Evolutionary conservation across 1,284 basidiomycete genomes (phyloP), one percentile per base, ranked within the genome.

Genomic region (Volvariella volvacea): DNA sequence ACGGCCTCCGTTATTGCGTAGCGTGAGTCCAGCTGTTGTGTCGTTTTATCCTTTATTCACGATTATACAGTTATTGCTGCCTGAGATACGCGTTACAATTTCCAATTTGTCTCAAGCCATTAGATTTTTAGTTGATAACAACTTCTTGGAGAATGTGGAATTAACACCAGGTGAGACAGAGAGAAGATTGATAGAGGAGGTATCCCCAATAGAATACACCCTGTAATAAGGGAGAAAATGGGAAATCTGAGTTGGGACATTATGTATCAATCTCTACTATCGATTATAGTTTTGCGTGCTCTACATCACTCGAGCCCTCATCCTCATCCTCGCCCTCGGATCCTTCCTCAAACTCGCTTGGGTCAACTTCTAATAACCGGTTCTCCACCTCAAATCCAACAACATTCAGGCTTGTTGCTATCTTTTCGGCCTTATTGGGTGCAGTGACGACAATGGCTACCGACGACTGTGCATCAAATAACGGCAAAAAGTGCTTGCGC

Each of bases 31-130:
- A n/a, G 21, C 42, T 16, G 12, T 38, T 16, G 14, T 46, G 14
- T 12, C 12, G 12, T 12, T 28, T 28, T 28, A n/a, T n/a, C n/a
- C 28, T 33, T 15, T 17, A 39, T 31, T 16, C 2, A 30, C 6
- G 33, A 31, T 21, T 7, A 22, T 41, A 22, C 46, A 92, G 83
- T 67, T 96, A n/a, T 74, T 98, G 4, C 71, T 86, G 16, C 88
- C 86, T 9, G 94, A 98, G 57, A 92, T 97, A 41, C 80, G 84
- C 21, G 79, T 92, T 56, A 94, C 95, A 0, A 76, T 96, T 3
- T 92, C 90, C 2, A 94, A 96, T 61, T 71, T 98, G 1, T 91
- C 92, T 0, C 95, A 98, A 63, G 90, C 89, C 2, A 89, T 98
- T 55, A 83, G 82, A 25, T 99, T 98, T 63, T 64, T 98, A 12